These are phyloP conservation scores for Leccinum pachyderme DNA, from an alignment of 1,284 basidiomycete species.

Conservation along the genomic window DNA sequence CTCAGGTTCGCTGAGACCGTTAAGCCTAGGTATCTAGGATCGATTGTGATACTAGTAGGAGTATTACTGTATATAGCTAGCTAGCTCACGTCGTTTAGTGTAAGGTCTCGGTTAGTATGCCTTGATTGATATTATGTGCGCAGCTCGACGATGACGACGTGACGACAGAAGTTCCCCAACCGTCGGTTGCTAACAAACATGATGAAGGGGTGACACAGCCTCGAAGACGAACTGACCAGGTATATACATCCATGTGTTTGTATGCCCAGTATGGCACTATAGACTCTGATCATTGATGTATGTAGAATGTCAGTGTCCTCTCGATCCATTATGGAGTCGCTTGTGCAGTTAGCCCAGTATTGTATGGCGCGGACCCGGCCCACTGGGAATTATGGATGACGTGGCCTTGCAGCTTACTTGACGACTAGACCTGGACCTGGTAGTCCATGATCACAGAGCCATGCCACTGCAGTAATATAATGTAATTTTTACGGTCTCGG, in stretches of 20 bases:
- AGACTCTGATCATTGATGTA: too few relatives aligned
- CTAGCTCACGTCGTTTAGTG: too few relatives aligned
- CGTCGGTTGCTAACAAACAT: background rate
- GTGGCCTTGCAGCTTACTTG: background rate
- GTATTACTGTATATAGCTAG: too few relatives aligned
- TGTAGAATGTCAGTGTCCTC: too few relatives aligned
- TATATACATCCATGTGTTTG: background rate
- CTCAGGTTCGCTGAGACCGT: background rate
- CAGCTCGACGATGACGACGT: too few relatives aligned
- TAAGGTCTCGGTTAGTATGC: background rate
- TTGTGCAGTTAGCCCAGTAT: too few relatives aligned
- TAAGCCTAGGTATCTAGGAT: background rate
- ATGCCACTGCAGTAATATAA: background rate
- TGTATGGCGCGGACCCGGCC: too few relatives aligned
- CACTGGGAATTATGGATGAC: background rate
- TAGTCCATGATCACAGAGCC: background rate
- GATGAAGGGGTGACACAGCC: background rate
- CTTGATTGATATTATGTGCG: background rate
- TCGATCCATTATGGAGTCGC: too few relatives aligned
- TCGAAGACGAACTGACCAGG: background rate
- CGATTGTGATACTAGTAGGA: background rate
- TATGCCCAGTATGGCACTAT: too few relatives aligned
- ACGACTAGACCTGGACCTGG: too few relatives aligned
- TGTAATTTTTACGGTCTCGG: background rate
- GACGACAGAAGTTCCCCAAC: too few relatives aligned